Evolutionary conservation across 768 basidiomycete species (phyloP).

Genomic region (Tephrocybe sp.): DNA sequence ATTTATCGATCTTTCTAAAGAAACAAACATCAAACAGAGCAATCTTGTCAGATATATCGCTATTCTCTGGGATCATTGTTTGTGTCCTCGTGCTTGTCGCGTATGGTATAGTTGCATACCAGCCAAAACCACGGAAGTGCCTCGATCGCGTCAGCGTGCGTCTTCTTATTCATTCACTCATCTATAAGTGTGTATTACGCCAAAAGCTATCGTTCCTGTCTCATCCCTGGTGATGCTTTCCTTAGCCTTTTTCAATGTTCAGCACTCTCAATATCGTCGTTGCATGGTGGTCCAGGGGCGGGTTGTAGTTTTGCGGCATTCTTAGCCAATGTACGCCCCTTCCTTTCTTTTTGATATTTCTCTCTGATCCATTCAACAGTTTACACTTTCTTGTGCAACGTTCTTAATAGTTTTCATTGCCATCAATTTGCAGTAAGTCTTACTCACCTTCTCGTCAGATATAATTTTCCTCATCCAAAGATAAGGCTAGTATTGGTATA

Average conservation of each 20-base stretch:
- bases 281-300: conserved; percentile 10
- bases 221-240: neutral
- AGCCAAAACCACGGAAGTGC: neutral
- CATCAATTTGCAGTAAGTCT: conserved; percentile 23
- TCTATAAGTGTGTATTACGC: conserved; percentile 13
- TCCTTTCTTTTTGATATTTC: neutral
- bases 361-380: neutral
- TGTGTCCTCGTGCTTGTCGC: conserved; percentile 12
- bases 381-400: conserved; percentile 16
- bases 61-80: conserved; percentile 11
- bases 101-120: conserved; percentile 5
- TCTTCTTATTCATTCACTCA: conserved; percentile 6
- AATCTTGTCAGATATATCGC: conserved; percentile 5
- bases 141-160: conserved; percentile 19
- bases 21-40: neutral
- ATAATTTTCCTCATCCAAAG: neutral
- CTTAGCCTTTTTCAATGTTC: conserved; percentile 23
- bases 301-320: conserved; percentile 22
- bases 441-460: neutral
- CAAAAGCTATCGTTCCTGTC: too few species aligned
- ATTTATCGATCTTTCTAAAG: too few species aligned
- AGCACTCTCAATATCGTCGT: conserved; percentile 9
- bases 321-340: conserved; percentile 17
- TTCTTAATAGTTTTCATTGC: conserved; percentile 26
- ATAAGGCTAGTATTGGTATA: conserved; percentile 25